Percentiles rank a stretch among this genome's conserved stretches.
phyloP scores from a whole-genome alignment of 345 rosid genomes.

The Raphanus raphanistrum region DNA sequence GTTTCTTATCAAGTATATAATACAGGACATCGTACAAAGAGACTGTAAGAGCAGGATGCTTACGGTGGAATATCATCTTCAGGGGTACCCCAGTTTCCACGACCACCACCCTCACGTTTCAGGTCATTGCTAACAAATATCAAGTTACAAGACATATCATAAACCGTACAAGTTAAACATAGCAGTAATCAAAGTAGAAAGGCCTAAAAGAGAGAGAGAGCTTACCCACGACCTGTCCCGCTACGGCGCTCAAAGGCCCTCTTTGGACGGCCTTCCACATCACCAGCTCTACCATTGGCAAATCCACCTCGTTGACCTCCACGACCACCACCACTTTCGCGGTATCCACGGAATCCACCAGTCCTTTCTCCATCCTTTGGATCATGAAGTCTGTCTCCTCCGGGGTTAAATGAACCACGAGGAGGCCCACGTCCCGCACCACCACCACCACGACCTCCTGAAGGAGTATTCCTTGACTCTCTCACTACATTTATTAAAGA shows the following conservation, averaged over 20 bases:
- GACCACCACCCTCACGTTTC: conserved; percentile 92
- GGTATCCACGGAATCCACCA: conserved; percentile 50
- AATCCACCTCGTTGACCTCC: conserved; percentile 64
- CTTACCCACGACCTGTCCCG: conserved; percentile 92
- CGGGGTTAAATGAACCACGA: conserved; percentile 44
- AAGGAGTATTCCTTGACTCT: conserved; percentile 59
- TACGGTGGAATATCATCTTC: conserved; percentile 74
- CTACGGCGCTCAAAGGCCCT: conserved; percentile 80
- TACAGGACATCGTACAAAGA: not conserved
- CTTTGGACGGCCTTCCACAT: conserved; percentile 58
- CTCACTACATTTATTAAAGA: conserved; percentile 47
- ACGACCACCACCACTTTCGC: conserved; percentile 27
- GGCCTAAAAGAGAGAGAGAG: conserved; percentile 25
- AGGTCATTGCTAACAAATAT: conserved; percentile 54
- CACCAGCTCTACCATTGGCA: conserved; percentile 69
- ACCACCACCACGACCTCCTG: conserved; percentile 50
- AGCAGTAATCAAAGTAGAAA: not conserved
- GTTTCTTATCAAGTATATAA: not conserved
- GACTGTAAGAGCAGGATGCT: conserved; percentile 29
- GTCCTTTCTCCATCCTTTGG: conserved; percentile 51
- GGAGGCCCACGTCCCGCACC: conserved; percentile 44
- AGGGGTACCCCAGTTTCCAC: conserved; percentile 89
- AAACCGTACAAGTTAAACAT: not conserved
- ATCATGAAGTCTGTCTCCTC: conserved; percentile 46
- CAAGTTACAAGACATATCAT: not conserved